A percentile compares a stretch with the other conserved stretches of the same genome.
phyloP scores from a whole-genome alignment of 225 moss, liverwort and hornwort genomes.

The Physcomitrium patens region DNA sequence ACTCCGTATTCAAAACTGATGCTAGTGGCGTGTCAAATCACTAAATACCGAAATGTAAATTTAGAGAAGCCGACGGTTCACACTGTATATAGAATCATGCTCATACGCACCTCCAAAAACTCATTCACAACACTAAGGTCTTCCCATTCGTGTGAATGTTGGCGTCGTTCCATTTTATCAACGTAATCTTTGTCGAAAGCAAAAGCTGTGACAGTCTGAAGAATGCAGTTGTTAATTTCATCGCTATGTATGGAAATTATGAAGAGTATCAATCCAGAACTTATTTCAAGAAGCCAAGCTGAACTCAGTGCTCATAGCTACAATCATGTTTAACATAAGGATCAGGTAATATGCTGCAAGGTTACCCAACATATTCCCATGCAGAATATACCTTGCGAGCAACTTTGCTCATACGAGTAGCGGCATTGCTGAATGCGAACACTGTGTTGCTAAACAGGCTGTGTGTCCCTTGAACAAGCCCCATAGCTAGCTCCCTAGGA shows the following conservation, averaged over 20 bases:
- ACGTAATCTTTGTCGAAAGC: conserved; percentile 87
- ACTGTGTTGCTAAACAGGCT: conserved; percentile 90
- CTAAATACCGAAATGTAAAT: not conserved
- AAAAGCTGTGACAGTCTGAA: conserved; percentile 89
- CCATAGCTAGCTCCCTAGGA: conserved; percentile 74
- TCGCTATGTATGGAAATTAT: not conserved
- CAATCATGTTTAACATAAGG: not conserved
- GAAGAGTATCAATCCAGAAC: not conserved
- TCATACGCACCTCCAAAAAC: conserved; percentile 75
- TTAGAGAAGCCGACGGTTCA: conserved; percentile 1
- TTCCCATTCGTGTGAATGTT: conserved; percentile 75
- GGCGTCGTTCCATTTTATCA: conserved; percentile 74
- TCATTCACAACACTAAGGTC: conserved; percentile 96
- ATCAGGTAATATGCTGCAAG: conserved; percentile 11
- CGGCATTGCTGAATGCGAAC: conserved; percentile 95
- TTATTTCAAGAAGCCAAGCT: conserved; percentile 2
- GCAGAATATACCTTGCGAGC: conserved; percentile 78
- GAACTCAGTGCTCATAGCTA: not conserved
- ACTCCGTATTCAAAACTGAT: not conserved
- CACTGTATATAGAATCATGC: conserved; percentile 11
- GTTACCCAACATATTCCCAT: conserved; percentile 5
- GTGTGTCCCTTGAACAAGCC: conserved; percentile 79
- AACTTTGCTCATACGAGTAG: conserved; percentile 94
- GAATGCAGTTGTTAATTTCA: conserved; percentile 30
- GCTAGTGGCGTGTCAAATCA: not conserved